Percentiles rank a stretch among this genome's conserved stretches.
These are phyloP conservation scores for Fusarium sp. DNA, from an alignment of 2,329 filamentous ascomycete genomes.

Conservation along the genomic window DNA sequence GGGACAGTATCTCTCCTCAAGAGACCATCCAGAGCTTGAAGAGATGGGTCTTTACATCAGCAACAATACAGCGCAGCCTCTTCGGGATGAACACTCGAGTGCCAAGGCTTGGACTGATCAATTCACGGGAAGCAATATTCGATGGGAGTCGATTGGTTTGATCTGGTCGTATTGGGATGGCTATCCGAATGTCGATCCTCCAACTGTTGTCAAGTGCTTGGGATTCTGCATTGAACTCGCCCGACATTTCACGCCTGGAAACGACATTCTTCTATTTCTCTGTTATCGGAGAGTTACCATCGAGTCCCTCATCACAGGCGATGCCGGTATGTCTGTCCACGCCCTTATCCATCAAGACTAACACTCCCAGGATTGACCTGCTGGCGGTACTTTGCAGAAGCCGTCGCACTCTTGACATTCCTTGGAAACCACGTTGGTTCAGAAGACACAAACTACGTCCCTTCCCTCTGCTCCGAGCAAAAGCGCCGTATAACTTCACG, in stretches of 20 bases:
- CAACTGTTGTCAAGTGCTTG: slow-evolving; percentile 29
- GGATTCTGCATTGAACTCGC: slow-evolving; percentile 53
- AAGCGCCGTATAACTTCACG: slow-evolving; percentile 52
- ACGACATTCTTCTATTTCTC: slow-evolving; percentile 57
- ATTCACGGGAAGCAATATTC: slow-evolving; percentile 55
- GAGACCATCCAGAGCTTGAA: slow-evolving; percentile 52
- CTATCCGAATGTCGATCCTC: not conserved
- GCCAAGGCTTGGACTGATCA: slow-evolving; percentile 56
- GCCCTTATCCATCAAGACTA: not conserved
- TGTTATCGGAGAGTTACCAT: slow-evolving; percentile 53
- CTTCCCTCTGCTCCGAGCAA: slow-evolving; percentile 54
- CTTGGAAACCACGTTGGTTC: slow-evolving; percentile 53
- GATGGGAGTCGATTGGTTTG: slow-evolving; percentile 61
- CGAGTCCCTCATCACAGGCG: slow-evolving; percentile 56
- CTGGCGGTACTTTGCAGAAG: slow-evolving; percentile 56
- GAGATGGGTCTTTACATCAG: slow-evolving; percentile 55
- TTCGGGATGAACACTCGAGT: slow-evolving; percentile 54
- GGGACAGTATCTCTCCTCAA: slow-evolving; percentile 45
- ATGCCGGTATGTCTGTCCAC: slow-evolving; percentile 53
- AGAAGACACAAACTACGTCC: slow-evolving; percentile 46
- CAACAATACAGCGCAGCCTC: slow-evolving; percentile 54
- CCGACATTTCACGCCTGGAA: slow-evolving; percentile 48
- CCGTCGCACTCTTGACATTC: slow-evolving; percentile 54
- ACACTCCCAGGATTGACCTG: slow-evolving; percentile 51
- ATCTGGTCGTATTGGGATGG: slow-evolving; percentile 50